A percentile compares a stretch with the other conserved stretches of the same genome.
Evolutionary conservation across 2,329 filamentous ascomycete species (phyloP).

Genomic region (Fusarium buharicum): DNA sequence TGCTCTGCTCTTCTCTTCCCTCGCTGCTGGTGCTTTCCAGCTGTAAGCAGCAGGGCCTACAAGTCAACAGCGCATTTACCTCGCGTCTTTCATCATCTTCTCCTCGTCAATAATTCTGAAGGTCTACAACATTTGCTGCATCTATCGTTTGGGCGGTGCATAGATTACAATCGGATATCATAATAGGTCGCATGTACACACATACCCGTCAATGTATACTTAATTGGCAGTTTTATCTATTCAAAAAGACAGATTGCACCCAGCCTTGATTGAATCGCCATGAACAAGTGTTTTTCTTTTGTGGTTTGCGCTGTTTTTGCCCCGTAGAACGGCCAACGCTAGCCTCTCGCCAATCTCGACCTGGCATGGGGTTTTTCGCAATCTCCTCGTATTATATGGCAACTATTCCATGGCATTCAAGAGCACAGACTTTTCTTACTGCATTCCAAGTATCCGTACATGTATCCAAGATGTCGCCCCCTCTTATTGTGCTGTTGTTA

Average conservation of each 20-base stretch:
- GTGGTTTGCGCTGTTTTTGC: no score
- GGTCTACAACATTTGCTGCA: constrained; percentile 22
- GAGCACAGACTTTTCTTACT: background rate
- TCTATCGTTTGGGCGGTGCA: constrained; percentile 4
- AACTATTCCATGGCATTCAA: background rate
- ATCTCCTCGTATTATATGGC: no score
- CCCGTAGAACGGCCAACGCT: no score
- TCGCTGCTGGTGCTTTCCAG: constrained; percentile 42
- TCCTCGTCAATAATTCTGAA: constrained; percentile 20
- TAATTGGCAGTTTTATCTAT: constrained; percentile 19
- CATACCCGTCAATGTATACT: constrained; percentile 18
- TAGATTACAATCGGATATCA: constrained; percentile 20
- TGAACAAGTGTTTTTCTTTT: constrained; percentile 22
- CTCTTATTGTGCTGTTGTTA: background rate
- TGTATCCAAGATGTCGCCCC: no score
- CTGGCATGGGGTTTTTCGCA: no score
- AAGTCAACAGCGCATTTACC: background rate
- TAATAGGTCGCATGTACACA: constrained; percentile 21
- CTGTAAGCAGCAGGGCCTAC: constrained; percentile 23
- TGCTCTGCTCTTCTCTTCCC: constrained; percentile 52
- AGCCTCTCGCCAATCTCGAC: no score
- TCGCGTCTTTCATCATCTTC: constrained; percentile 1
- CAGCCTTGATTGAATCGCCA: constrained; percentile 25
- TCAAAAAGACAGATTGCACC: constrained; percentile 1
- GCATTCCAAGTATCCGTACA: background rate